phyloP scores from a whole-genome alignment of 2,329 filamentous ascomycete species.

The Colletotrichum chrysophilum region DNA sequence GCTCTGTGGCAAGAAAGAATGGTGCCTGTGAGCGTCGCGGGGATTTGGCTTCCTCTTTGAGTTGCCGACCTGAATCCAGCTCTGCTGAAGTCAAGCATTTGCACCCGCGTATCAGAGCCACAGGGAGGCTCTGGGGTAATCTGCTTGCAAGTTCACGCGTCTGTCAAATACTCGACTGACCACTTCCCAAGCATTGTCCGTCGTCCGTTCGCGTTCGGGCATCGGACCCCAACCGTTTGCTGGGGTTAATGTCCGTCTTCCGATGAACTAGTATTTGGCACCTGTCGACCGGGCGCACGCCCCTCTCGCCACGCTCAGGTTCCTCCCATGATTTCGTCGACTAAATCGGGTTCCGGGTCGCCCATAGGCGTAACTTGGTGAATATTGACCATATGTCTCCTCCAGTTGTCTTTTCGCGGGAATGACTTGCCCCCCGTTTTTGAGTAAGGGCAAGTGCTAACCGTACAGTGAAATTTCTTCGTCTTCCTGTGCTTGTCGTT shows the following conservation, averaged over 20 bases:
- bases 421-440: constrained; percentile 62
- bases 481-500: constrained; percentile 67
- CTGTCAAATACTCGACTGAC: background rate
- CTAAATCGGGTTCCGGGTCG: constrained; percentile 25
- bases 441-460: constrained; percentile 61
- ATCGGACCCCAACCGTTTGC: background rate
- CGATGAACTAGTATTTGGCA: background rate
- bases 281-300: background rate
- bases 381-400: constrained; percentile 66
- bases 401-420: constrained; percentile 68
- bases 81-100: background rate
- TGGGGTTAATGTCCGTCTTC: background rate
- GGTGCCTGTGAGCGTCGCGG: background rate
- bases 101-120: background rate
- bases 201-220: background rate
- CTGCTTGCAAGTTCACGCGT: constrained; percentile 9
- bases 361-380: constrained; percentile 43
- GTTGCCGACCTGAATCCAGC: background rate
- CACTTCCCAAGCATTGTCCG: constrained; percentile 11
- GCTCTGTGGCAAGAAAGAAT: background rate
- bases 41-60: background rate
- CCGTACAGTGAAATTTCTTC: constrained; percentile 63
- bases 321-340: constrained; percentile 23
- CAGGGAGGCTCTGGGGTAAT: background rate
- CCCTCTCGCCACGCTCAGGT: background rate